phyloP scores from a whole-genome alignment of 108 stramenopile species.

The Cyclotella baltica region DNA sequence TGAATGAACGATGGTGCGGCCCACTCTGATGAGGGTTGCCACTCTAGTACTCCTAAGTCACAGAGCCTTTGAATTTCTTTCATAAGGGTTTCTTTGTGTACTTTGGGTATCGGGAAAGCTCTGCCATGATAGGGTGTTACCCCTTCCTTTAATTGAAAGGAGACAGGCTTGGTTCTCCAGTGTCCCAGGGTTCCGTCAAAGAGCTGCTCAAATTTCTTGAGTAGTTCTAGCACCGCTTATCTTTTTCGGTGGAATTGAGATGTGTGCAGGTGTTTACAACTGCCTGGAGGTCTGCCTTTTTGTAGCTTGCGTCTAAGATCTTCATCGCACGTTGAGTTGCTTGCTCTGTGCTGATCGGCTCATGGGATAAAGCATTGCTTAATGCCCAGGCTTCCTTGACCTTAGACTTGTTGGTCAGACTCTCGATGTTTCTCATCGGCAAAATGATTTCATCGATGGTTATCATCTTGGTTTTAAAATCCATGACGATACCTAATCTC shows the following conservation, averaged over 20 bases:
- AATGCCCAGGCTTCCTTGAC: neutral
- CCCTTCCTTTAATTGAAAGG: slow-evolving; percentile 53
- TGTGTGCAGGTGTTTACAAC: slow-evolving; percentile 30
- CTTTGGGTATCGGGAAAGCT: slow-evolving; percentile 45
- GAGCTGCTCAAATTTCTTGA: slow-evolving; percentile 36
- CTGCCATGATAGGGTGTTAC: slow-evolving; percentile 43
- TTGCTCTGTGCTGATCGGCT: slow-evolving; percentile 5
- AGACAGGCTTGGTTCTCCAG: slow-evolving; percentile 35
- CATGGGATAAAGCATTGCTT: slow-evolving; percentile 5
- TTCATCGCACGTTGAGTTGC: slow-evolving; percentile 14
- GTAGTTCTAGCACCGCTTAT: slow-evolving; percentile 28
- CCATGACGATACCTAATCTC: slow-evolving; percentile 17
- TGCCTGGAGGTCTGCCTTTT: slow-evolving; percentile 35
- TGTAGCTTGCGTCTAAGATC: slow-evolving; percentile 52
- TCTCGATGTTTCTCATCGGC: slow-evolving; percentile 36
- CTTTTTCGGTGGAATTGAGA: slow-evolving; percentile 17
- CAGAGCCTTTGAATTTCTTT: slow-evolving; percentile 30
- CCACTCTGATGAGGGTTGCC: slow-evolving; percentile 21
- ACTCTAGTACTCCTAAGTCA: slow-evolving; percentile 22
- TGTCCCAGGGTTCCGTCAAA: slow-evolving; percentile 50
- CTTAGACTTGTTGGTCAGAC: slow-evolving; percentile 1
- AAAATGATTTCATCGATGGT: slow-evolving; percentile 30
- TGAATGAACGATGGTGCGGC: slow-evolving; percentile 34
- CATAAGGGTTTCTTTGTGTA: slow-evolving; percentile 30
- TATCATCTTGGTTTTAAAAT: slow-evolving; percentile 23